These are phyloP conservation scores for Suillus cothurnatus DNA, from an alignment of 768 basidiomycete genomes.

Conservation along the genomic window DNA sequence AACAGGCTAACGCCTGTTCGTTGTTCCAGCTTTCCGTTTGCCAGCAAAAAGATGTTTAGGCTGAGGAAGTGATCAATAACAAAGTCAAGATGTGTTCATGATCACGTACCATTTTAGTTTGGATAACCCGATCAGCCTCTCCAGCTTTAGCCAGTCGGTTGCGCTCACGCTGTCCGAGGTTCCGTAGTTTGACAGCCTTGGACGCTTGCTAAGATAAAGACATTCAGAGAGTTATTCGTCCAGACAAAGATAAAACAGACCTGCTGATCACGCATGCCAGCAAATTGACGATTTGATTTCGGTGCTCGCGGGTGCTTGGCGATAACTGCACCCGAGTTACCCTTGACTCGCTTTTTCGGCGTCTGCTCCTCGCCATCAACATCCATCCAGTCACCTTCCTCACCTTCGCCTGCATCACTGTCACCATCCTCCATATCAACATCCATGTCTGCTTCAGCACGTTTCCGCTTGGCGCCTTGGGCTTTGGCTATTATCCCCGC, in stretches of 20 bases:
- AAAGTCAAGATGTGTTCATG: constrained; percentile 1
- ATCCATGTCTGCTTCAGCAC: constrained; percentile 52
- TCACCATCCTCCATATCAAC: constrained; percentile 55
- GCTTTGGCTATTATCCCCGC: constrained; percentile 81
- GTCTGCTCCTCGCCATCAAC: constrained; percentile 53
- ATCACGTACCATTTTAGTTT: constrained; percentile 75
- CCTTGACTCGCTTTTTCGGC: constrained; percentile 62
- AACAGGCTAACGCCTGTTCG: constrained; percentile 50
- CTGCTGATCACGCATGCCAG: constrained; percentile 76
- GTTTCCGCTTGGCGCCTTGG: constrained; percentile 63
- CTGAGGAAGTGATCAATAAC: constrained; percentile 37
- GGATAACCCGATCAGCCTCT: constrained; percentile 84
- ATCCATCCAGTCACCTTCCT: constrained; percentile 55
- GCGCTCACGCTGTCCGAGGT: constrained; percentile 83
- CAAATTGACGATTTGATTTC: constrained; percentile 70
- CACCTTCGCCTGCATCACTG: constrained; percentile 38
- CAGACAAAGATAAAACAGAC: constrained; percentile 43
- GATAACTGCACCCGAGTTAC: constrained; percentile 57
- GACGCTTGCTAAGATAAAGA: constrained; percentile 61
- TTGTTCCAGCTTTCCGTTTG: constrained; percentile 82
- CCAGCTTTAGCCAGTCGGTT: constrained; percentile 90
- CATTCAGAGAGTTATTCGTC: constrained; percentile 13
- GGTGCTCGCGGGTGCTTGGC: constrained; percentile 58
- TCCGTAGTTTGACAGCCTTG: constrained; percentile 80
- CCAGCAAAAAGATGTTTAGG: constrained; percentile 85